Base-by-base conservation (phyloP, 441 rosid genomes). In the Adansonia madagascariensis region DNA sequence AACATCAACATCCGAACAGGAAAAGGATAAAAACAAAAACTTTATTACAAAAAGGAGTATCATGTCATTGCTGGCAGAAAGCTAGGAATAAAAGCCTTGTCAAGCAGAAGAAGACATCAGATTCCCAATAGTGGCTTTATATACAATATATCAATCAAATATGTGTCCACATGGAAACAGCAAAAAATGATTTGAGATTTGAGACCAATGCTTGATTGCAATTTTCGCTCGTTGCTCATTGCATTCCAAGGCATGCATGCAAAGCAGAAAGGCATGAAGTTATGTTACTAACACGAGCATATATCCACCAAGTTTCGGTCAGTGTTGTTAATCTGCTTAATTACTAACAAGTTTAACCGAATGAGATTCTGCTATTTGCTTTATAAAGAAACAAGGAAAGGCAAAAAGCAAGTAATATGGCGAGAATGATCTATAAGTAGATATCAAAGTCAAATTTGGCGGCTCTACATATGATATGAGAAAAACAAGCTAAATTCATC, bases 21-120 rank as follows among this genome's bases (percentile, higher is more conserved):
- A 57, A 75, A 62, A 50, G 68, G 69, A 47, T n/a, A 76, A 74
- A 46, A 66, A 47, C 24, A 61, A 64, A 77, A 15, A 10, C 67
- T n/a, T 50, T 15, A 10, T 2, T 64, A 2, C 71, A 20, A 56
- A 55, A 73, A 39, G 18, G 35, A 56, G 57, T 39, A 39, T 6
- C 61, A 57, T 27, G 53, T 8, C 39, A 56, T 39, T 39, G 31
- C 56, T 62, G 35, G 53, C 27, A 43, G 41, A 43, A 77, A 41
- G 52, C 55, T 22, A 43, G 35, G 66, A 55, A 67, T 14, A 56
- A 59, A 35, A 47, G 60, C 44, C 18, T 35, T n/a, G 67, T n/a
- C 46, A 49, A 75, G 17, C 77, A 75, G 70, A 24, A 47, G 59
- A 69, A 70, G 59, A 70, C 43, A 50, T 50, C 7, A 24, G 74